phyloP scores from a whole-genome alignment of 306 rosid genomes.

The Senna tora region DNA sequence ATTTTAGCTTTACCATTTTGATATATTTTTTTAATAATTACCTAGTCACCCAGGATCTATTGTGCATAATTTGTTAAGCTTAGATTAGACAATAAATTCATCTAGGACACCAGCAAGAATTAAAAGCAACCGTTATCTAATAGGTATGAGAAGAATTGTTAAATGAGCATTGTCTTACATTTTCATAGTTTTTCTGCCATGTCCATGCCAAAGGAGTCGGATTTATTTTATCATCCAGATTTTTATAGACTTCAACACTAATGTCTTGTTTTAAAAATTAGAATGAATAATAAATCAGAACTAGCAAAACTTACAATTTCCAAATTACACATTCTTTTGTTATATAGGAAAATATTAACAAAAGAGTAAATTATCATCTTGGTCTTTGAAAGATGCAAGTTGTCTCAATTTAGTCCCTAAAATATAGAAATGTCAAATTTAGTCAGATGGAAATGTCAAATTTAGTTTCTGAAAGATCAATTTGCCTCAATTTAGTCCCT shows the following conservation, averaged over 20 bases:
- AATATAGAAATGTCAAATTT: too few species aligned
- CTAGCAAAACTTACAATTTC: neutral
- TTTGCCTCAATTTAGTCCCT: too few species aligned
- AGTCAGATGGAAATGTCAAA: too few species aligned
- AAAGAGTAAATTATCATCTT: too few species aligned
- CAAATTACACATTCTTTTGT: neutral
- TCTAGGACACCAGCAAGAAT: neutral
- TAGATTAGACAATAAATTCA: neutral
- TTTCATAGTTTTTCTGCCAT: slow-evolving; percentile 7
- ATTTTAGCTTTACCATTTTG: slow-evolving; percentile 28
- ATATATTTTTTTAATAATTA: slow-evolving; percentile 7
- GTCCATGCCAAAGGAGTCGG: neutral
- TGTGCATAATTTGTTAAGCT: neutral
- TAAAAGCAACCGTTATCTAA: neutral
- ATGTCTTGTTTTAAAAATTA: neutral
- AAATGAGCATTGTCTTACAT: neutral
- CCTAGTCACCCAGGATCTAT: neutral
- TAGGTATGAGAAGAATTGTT: neutral
- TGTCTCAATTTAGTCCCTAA: too few species aligned
- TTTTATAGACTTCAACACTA: neutral
- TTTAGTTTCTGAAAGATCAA: too few species aligned
- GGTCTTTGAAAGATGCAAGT: too few species aligned
- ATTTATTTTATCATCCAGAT: neutral
- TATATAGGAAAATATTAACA: neutral
- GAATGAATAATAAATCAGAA: neutral